A percentile compares a stretch with the other conserved stretches of the same genome.
Evolutionary conservation across 768 basidiomycete species (phyloP).

Genomic region (Hortiboletus flavorubellus): DNA sequence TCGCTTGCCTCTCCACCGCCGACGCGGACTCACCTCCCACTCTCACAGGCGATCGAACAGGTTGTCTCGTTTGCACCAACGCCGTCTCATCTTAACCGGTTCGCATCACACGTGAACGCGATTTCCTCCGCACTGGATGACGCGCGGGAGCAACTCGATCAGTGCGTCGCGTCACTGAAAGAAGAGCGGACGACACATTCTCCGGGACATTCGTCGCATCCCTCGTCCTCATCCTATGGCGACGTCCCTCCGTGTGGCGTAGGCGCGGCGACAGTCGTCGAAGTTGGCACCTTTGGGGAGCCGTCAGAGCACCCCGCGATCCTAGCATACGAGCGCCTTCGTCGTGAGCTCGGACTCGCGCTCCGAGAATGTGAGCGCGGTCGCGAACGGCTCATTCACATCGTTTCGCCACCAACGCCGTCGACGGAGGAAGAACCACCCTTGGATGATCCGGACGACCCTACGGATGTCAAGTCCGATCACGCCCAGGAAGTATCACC

Average conservation of each 20-base stretch:
- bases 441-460: not conserved
- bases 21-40: slow-evolving; percentile 10
- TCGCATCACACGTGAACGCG: slow-evolving; percentile 70
- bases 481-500: not conserved
- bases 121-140: slow-evolving; percentile 68
- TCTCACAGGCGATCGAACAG: slow-evolving; percentile 11
- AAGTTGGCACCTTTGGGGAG: not conserved
- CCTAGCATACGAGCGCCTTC: slow-evolving; percentile 69
- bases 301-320: slow-evolving; percentile 47
- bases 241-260: not conserved
- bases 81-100: slow-evolving; percentile 64
- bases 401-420: slow-evolving; percentile 46
- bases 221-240: slow-evolving; percentile 18
- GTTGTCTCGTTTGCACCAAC: slow-evolving; percentile 65
- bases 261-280: not conserved
- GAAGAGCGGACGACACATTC: slow-evolving; percentile 28
- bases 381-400: slow-evolving; percentile 55
- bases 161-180: slow-evolving; percentile 57
- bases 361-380: slow-evolving; percentile 82
- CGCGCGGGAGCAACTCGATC: slow-evolving; percentile 62
- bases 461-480: not conserved
- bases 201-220: slow-evolving; percentile 19
- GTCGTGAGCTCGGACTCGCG: slow-evolving; percentile 74
- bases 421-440: slow-evolving; percentile 37
- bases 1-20: slow-evolving; percentile 19